Conservation (phyloP, 2,329 filamentous ascomycete species). For the Davidsoniella virescens region DNA sequence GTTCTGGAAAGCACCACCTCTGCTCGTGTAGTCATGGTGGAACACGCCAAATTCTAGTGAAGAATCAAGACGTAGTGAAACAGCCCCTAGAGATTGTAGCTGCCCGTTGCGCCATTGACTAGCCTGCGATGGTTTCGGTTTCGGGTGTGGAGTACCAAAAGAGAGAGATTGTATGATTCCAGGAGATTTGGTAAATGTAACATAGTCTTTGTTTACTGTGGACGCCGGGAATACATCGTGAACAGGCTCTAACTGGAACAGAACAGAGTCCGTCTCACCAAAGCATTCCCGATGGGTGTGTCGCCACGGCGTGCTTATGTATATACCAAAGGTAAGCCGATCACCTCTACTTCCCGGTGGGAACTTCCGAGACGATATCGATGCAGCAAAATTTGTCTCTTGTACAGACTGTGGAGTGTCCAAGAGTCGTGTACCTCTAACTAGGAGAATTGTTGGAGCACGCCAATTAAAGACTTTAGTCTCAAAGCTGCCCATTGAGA, state of each 20-base stretch:
- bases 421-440: constrained; percentile 46
- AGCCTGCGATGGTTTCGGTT: constrained; percentile 29
- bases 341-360: constrained; percentile 33
- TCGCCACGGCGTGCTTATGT: constrained; percentile 52
- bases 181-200: constrained; percentile 49
- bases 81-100: constrained; percentile 39
- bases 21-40: constrained; percentile 46
- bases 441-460: constrained; percentile 55
- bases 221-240: constrained; percentile 58
- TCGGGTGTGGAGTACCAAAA: constrained; percentile 43
- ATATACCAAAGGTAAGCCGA: constrained; percentile 49
- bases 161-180: constrained; percentile 44
- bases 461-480: constrained; percentile 63
- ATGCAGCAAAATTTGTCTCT: constrained; percentile 41
- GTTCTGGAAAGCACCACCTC: constrained; percentile 50
- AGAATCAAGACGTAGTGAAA: constrained; percentile 48
- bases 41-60: constrained; percentile 59
- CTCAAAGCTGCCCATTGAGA: constrained; percentile 64
- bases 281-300: constrained; percentile 53
- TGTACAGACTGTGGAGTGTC: constrained; percentile 32
- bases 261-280: constrained; percentile 41
- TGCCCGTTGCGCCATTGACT: constrained; percentile 24
- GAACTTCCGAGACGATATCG: constrained; percentile 46
- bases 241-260: constrained; percentile 57
- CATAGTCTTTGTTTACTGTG: constrained; percentile 47